phyloP scores from a whole-genome alignment of 257 asterid species.

The Gardenia jasminoides region DNA sequence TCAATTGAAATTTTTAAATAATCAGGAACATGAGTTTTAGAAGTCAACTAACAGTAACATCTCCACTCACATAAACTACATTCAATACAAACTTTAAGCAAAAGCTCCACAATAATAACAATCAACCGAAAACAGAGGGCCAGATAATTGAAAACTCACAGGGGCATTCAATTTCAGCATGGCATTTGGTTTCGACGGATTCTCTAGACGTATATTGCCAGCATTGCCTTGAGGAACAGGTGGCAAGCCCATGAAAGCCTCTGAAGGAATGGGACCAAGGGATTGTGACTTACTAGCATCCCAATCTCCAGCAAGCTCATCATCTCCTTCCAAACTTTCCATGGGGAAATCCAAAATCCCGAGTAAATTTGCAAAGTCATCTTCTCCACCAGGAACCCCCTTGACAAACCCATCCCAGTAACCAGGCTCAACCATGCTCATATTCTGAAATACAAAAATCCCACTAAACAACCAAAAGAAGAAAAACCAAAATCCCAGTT shows the following conservation, averaged over 20 bases:
- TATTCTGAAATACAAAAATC: slow-evolving; percentile 29
- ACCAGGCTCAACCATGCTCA: slow-evolving; percentile 51
- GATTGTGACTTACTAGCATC: slow-evolving; percentile 47
- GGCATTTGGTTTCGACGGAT: slow-evolving; percentile 16
- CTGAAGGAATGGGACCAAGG: slow-evolving; percentile 69
- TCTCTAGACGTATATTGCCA: slow-evolving; percentile 13
- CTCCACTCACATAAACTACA: neutral
- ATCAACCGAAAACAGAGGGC: neutral
- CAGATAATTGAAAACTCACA: slow-evolving; percentile 39
- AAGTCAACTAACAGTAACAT: neutral
- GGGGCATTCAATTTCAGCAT: slow-evolving; percentile 20
- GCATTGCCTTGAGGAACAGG: slow-evolving; percentile 23
- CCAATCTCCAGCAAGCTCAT: slow-evolving; percentile 54
- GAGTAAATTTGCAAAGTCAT: slow-evolving; percentile 43
- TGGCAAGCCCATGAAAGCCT: slow-evolving; percentile 38
- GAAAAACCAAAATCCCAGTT: slow-evolving; percentile 3
- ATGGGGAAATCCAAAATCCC: slow-evolving; percentile 59
- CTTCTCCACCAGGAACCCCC: slow-evolving; percentile 34
- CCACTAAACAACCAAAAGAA: slow-evolving; percentile 13
- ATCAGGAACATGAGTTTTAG: neutral
- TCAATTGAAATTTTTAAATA: neutral
- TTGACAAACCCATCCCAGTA: slow-evolving; percentile 43
- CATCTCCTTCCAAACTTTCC: slow-evolving; percentile 59
- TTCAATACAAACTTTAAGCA: neutral
- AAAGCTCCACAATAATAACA: neutral